Evolutionary conservation across 2,329 filamentous ascomycete genomes (phyloP), one percentile per base, ranked within the genome.

Genomic region (Aspergillus latus): DNA sequence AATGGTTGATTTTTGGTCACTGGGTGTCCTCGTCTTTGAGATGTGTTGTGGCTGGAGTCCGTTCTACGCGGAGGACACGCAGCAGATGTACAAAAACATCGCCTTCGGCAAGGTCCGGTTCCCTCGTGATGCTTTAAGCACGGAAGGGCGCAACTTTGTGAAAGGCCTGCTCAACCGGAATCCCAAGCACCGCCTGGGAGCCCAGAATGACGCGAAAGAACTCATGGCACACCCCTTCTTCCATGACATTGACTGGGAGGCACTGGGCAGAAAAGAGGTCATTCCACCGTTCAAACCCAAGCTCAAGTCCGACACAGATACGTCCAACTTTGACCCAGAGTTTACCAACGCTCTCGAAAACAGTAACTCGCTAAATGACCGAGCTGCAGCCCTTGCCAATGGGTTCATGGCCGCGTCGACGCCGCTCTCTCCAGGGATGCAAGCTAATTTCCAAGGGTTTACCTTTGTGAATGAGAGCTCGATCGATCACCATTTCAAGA

Each of bases 21-120:
- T 99, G 10, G 94, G 94, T 56, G 94, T 99, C 47, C 81, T 99
- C 53, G 94, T 99, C 1, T 99, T 99, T 68, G 94, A 99, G 75
- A 99, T 99, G 94, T 99, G 94, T 79, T 99, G 94, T 68, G 94
- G 94, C 34, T 99, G 94, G 94, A 97, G 92, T 68, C 94, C 94
- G 0, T 99, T 99, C 77, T 99, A 97, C 67, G 94, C 94, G 55
- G 94, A 99, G 70, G 94, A 99, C 70, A 99, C 94, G 0, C 94
- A 99, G 75, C 94, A 99, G 74, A 99, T 99, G 94, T 99, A 99
- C 81, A 99, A 99, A 81, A 99, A 99, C 78, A 99, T 99, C 72
- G 94, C 94, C 0, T 99, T 99, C 70, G 94, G 94, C 71, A 99
- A 99, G 73, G 94, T 99, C 56, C 84, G 94, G 59, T 99, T 99